phyloP scores from a whole-genome alignment of 345 rosid genomes.

The Salix exigua region DNA sequence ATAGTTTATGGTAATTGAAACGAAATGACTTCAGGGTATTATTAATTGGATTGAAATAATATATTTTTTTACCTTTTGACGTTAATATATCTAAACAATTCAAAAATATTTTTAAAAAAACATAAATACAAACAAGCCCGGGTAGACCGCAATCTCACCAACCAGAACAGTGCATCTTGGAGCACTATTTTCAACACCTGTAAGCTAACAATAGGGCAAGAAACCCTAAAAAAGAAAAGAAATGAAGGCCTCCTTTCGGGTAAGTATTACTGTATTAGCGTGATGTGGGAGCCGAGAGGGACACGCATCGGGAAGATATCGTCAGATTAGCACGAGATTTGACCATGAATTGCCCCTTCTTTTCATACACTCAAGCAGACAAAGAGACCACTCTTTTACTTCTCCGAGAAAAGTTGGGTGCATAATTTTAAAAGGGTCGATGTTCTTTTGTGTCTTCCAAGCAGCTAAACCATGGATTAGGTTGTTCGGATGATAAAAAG shows the following conservation, averaged over 20 bases:
- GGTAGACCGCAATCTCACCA: constrained; percentile 26
- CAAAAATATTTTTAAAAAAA: no score
- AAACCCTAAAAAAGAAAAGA: neutral
- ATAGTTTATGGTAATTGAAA: neutral
- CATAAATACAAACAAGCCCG: no score
- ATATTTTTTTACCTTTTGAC: no score
- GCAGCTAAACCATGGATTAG: neutral
- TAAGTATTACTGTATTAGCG: constrained; percentile 11
- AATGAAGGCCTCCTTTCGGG: neutral
- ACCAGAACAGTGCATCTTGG: neutral
- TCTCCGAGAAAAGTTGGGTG: constrained; percentile 35
- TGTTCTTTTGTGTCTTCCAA: constrained; percentile 30
- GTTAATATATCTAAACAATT: no score
- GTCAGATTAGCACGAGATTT: constrained; percentile 35
- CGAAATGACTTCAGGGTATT: neutral
- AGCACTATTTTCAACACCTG: neutral
- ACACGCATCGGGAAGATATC: constrained; percentile 9
- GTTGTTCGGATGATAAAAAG: neutral
- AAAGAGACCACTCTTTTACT: constrained; percentile 38
- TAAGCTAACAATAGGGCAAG: neutral
- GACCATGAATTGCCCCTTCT: constrained; percentile 24
- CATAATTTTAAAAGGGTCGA: constrained; percentile 1
- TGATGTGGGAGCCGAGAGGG: constrained; percentile 20
- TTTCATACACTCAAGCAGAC: constrained; percentile 26
- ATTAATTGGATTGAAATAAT: no score